Conservation (phyloP, 192 early-diverging fungal genomes). For the Entomortierella lignicola region DNA sequence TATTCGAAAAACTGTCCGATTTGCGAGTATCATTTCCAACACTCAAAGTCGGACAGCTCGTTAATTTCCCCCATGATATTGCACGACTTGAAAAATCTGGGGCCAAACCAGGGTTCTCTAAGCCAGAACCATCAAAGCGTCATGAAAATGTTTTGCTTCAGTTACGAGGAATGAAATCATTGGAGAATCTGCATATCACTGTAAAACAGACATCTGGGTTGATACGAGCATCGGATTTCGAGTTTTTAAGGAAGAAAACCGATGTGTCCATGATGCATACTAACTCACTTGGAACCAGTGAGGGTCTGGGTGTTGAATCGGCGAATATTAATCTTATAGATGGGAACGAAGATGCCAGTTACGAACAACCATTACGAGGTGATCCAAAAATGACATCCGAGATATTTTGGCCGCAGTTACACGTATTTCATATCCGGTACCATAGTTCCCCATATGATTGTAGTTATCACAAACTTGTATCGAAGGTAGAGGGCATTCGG, state of each 20-base stretch:
- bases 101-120: not conserved
- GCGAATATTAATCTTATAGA: not conserved
- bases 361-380: too few species aligned
- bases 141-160: not conserved
- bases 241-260: not conserved
- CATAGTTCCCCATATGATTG: not conserved
- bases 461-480: too few species aligned
- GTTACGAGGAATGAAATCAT: not conserved
- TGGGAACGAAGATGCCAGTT: too few species aligned
- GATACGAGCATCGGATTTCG: not conserved
- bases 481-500: not conserved
- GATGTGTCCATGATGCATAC: not conserved
- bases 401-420: constrained; percentile 25
- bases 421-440: constrained; percentile 13
- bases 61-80: too few species aligned
- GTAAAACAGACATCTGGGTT: not conserved
- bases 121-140: not conserved
- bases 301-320: not conserved
- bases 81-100: too few species aligned
- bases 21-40: too few species aligned
- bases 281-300: not conserved
- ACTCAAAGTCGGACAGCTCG: too few species aligned
- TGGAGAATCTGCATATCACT: not conserved
- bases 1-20: too few species aligned
- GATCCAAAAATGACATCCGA: too few species aligned